These are phyloP conservation scores for Penicillium bialowiezense DNA, from an alignment of 495 filamentous ascomycete genomes.

Conservation along the genomic window DNA sequence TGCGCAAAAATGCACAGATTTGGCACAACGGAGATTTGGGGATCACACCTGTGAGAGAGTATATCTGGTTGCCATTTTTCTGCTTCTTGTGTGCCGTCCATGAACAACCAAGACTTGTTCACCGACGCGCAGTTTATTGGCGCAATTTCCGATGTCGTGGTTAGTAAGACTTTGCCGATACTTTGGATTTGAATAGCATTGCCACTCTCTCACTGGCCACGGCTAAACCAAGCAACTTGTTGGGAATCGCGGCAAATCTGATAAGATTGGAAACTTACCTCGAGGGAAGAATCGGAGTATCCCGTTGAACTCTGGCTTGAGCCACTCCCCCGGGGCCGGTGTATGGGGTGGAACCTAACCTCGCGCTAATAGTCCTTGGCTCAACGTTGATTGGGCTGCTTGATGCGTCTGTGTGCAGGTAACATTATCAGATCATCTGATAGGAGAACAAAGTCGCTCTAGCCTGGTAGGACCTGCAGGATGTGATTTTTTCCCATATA, in stretches of 20 bases:
- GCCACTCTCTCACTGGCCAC: too few relatives aligned
- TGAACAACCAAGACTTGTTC: not conserved
- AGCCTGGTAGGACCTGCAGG: not conserved
- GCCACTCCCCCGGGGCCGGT: not conserved
- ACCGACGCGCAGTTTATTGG: not conserved
- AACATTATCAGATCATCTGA: slow-evolving; percentile 16
- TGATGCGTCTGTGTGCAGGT: not conserved
- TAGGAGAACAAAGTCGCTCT: slow-evolving; percentile 1
- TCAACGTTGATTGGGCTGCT: slow-evolving; percentile 1
- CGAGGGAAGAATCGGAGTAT: not conserved
- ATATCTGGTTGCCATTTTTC: too few relatives aligned
- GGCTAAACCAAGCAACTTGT: too few relatives aligned
- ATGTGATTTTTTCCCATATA: not conserved
- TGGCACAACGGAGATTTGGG: too few relatives aligned
- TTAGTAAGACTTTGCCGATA: not conserved
- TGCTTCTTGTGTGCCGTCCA: too few relatives aligned
- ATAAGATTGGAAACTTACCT: not conserved
- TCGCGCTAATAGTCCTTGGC: not conserved
- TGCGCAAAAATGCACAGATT: too few relatives aligned
- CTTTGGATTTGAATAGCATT: not conserved
- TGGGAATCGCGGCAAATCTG: not conserved
- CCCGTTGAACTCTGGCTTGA: not conserved
- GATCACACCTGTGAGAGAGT: too few relatives aligned
- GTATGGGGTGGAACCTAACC: not conserved
- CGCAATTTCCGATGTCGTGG: not conserved